Evolutionary conservation across 768 basidiomycete genomes (phyloP).

Genomic region (Suillus brevipes): DNA sequence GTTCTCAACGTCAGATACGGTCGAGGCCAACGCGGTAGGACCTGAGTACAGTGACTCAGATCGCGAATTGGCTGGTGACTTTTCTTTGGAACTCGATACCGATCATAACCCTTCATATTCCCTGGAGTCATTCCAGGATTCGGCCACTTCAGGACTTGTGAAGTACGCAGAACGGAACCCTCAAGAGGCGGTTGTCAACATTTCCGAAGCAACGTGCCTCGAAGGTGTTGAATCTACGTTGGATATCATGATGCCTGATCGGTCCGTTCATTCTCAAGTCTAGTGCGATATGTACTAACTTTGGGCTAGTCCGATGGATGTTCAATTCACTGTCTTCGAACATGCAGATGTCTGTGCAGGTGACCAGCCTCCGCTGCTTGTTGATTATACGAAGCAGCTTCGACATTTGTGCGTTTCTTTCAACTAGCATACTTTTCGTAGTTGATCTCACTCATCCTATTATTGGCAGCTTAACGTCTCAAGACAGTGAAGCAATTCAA

Average conservation of each 20-base stretch:
- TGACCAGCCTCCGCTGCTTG: conserved; percentile 43
- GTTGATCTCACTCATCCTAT: conserved; percentile 9
- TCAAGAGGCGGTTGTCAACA: conserved; percentile 1
- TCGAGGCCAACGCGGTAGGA: not conserved
- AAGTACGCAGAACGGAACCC: not conserved
- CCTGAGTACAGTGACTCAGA: not conserved
- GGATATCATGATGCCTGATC: conserved; percentile 58
- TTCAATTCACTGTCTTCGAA: conserved; percentile 48
- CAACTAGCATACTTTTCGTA: not conserved
- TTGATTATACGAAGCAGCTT: conserved; percentile 41
- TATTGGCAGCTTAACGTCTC: conserved; percentile 35
- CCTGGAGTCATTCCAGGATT: not conserved
- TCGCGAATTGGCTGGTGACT: not conserved
- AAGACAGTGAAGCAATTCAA: conserved; percentile 30
- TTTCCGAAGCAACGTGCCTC: conserved; percentile 30
- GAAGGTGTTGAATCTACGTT: conserved; percentile 39
- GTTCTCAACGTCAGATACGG: conserved; percentile 17
- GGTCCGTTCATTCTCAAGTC: conserved; percentile 36
- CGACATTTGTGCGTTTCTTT: conserved; percentile 42
- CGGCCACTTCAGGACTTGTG: not conserved
- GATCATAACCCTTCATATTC: conserved; percentile 1
- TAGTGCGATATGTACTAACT: conserved; percentile 10
- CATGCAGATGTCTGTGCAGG: conserved; percentile 25
- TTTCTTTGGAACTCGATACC: conserved; percentile 6
- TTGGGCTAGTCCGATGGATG: conserved; percentile 52